Base-by-base conservation (phyloP, 139 green algal genomes). In the Ettlia oleoabundans region DNA sequence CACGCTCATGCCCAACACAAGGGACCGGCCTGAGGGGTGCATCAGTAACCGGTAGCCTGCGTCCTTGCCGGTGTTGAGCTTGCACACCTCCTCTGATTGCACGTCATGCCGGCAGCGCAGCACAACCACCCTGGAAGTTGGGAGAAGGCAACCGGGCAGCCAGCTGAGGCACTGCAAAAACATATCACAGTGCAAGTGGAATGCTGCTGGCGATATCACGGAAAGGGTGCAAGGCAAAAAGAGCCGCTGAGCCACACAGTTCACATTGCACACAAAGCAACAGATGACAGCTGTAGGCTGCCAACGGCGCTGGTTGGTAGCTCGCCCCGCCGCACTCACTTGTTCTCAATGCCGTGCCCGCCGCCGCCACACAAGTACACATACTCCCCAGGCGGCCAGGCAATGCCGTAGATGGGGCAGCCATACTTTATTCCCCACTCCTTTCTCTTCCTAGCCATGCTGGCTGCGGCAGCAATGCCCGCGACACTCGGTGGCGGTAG, bases 321-420 rank as follows among this genome's bases (percentile, higher is more conserved):
- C n/a, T n/a, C n/a, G n/a, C n/a, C n/a, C n/a, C n/a, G n/a, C n/a
- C n/a, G n/a, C n/a, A 32, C 78, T 38, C 30, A 92, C 88, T 88
- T 92, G 86, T 92, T 91, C 35, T 90, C 78, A 37, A 92, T 89
- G 22, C 88, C 88, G 40, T 86, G 84, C 42, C 85, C 89, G 38
- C 88, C 88, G 33, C 88, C 88, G 15, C 88, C 88, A 15, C 80
- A 86, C 40, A 92, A 78, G 35, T 87, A 88, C 3, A 71, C 81
- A n/a, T 74, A 81, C n/a, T 81, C 62, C 3, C 86, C 86, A 0
- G 76, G 33, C 28, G 83, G 86, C 86, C 86, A 90, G 19, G 69
- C 52, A 19, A 76, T 82, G 52, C 83, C 85, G 72, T 90, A 90
- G 22, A 90, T 81, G 58, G 75, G 75, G 75, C 75, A 81, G 75